Evolutionary conservation across 306 rosid genomes (phyloP), one percentile per base, ranked within the genome.

Genomic region (Lathyrus tuberosus): DNA sequence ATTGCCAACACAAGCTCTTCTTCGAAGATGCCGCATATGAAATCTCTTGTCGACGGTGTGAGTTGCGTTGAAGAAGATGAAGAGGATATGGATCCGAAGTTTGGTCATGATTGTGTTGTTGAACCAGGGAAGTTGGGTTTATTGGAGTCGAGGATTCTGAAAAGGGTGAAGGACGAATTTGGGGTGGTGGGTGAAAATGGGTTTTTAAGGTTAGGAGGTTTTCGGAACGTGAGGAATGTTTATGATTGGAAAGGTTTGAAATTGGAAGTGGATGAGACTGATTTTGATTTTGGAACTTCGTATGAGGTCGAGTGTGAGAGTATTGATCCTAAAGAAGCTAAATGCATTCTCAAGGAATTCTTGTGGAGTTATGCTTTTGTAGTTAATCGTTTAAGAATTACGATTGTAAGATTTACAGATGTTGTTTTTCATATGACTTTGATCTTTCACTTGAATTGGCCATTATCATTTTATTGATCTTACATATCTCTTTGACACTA

Each of bases 51-150:
- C 76, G 68, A 24, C 86, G 85, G 96, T 12, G 82, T 94, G 17
- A 94, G 97, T 72, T 89, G 96, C 4, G 96, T 88, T 5, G 95
- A 91, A 84, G 98, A 90, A 66, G 97, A 94, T 57, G 97, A 90
- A 73, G 92, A 87, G 84, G 92, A 84, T 44, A 2, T 90, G 70
- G 89, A 82, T 48, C 83, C 86, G 6, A 59, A 47, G 48, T 14
- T 83, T 2, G 97, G 92, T 6, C 76, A 85, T 10, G 83, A 60
- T 8, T 90, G 97, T 62, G 91, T 81, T 14, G 84, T 79, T 18
- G 89, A 91, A 65, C 95, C 92, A 35, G 73, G 73, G 71, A 85
- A 66, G 31, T 67, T 94, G 70, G 72, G 63, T 15, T 18, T 47
- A 14, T 74, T 78, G 79, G 93, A 85, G n/a, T 88, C 89, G 41